Conservation (phyloP, 2,329 filamentous ascomycete genomes). For the Aspergillus intermedius region DNA sequence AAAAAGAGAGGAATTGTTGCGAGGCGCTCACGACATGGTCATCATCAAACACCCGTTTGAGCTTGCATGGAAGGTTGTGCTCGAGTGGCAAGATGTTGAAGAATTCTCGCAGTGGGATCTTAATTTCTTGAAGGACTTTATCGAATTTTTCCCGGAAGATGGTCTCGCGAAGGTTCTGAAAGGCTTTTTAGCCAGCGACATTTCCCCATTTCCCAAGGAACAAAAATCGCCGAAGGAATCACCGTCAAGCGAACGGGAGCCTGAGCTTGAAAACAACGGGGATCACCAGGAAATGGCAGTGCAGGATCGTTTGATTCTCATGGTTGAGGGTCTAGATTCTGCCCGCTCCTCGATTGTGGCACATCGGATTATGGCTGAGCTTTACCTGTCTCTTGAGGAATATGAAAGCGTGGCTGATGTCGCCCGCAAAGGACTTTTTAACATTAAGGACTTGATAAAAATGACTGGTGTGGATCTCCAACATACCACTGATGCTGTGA, state of each 20-base stretch:
- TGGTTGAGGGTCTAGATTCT: constrained; percentile 64
- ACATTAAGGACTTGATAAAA: constrained; percentile 53
- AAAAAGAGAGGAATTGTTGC: constrained; percentile 67
- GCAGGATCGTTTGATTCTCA: constrained; percentile 73
- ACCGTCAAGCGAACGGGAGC: constrained; percentile 6
- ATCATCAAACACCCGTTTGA: constrained; percentile 88
- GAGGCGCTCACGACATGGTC: constrained; percentile 84
- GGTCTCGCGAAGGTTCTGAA: constrained; percentile 76
- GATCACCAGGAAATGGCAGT: constrained; percentile 53
- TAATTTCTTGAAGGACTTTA: constrained; percentile 71
- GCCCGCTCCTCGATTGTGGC: constrained; percentile 68
- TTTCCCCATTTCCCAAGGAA: constrained; percentile 67
- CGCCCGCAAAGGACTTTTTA: constrained; percentile 64
- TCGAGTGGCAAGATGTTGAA: constrained; percentile 82
- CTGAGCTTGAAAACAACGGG: constrained; percentile 33
- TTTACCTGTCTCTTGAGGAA: constrained; percentile 79
- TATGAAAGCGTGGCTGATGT: constrained; percentile 74
- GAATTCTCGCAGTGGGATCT: constrained; percentile 70
- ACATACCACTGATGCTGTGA: constrained; percentile 67
- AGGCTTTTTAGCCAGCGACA: constrained; percentile 72
- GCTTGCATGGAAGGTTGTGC: constrained; percentile 80
- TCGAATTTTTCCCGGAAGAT: constrained; percentile 73
- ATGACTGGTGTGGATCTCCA: constrained; percentile 64
- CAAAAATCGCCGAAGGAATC: constrained; percentile 4
- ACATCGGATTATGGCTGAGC: constrained; percentile 74